phyloP scores from a whole-genome alignment of 2,329 filamentous ascomycete genomes.

The Beauveria pseudobassiana region DNA sequence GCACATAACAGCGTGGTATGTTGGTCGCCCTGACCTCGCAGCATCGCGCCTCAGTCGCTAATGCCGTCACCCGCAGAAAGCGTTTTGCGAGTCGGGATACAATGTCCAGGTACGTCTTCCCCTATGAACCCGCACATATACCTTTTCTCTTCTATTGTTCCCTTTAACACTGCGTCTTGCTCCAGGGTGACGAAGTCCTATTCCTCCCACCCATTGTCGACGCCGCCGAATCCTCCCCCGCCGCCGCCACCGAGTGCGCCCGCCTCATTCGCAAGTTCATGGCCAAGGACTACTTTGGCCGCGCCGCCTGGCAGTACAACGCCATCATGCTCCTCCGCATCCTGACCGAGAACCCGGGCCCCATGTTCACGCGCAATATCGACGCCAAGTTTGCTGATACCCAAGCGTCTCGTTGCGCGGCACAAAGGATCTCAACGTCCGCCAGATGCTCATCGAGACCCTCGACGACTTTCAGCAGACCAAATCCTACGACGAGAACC shows the following conservation, averaged over 20 bases:
- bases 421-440: constrained; percentile 66
- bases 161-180: neutral
- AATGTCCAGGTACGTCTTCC: constrained; percentile 44
- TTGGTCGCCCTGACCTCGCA: neutral
- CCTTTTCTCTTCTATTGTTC: neutral
- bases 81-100: constrained; percentile 72
- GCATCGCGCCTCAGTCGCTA: neutral
- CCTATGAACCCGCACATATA: constrained; percentile 1
- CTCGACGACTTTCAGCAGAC: constrained; percentile 68
- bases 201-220: constrained; percentile 93
- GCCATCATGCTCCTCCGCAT: constrained; percentile 93
- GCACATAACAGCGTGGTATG: constrained; percentile 60
- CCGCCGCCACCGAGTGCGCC: constrained; percentile 75
- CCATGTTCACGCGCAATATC: constrained; percentile 82
- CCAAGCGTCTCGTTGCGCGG: constrained; percentile 65
- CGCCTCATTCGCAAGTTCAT: constrained; percentile 76
- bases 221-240: constrained; percentile 83
- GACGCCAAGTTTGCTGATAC: constrained; percentile 76
- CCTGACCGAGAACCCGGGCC: constrained; percentile 82
- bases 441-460: constrained; percentile 82
- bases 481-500: constrained; percentile 66
- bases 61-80: constrained; percentile 44
- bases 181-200: constrained; percentile 78
- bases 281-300: constrained; percentile 58
- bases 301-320: constrained; percentile 80